Conservation (phyloP, 108 stramenopile genomes). For the Licmophora abbreviata region DNA sequence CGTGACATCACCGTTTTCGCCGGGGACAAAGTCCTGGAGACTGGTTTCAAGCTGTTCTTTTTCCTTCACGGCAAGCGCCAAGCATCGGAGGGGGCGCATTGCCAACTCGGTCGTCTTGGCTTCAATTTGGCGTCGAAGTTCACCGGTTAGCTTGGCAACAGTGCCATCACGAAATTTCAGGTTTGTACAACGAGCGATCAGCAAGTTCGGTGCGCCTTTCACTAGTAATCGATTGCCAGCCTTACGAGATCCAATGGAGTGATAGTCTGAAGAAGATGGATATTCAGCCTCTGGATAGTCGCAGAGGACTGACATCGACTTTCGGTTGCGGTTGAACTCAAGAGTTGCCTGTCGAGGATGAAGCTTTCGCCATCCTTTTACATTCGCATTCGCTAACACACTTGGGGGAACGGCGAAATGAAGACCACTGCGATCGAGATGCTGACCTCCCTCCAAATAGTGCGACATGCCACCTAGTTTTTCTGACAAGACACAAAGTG, state of each 20-base stretch:
- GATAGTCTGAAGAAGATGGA: neutral
- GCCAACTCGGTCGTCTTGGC: constrained; percentile 75
- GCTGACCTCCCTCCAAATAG: constrained; percentile 5
- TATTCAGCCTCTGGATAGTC: constrained; percentile 23
- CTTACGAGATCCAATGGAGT: constrained; percentile 10
- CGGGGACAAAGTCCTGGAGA: constrained; percentile 35
- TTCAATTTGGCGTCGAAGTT: constrained; percentile 51
- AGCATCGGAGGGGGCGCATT: constrained; percentile 83
- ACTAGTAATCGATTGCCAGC: constrained; percentile 77
- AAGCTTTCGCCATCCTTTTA: constrained; percentile 44
- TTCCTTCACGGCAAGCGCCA: constrained; percentile 91
- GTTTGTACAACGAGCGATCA: constrained; percentile 88
- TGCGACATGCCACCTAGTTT: constrained; percentile 62
- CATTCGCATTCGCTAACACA: constrained; percentile 57
- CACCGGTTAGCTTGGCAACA: constrained; percentile 56
- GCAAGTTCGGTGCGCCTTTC: constrained; percentile 95
- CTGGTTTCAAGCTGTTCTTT: constrained; percentile 42
- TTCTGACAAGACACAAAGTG: constrained; percentile 88
- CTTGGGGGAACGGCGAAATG: constrained; percentile 25
- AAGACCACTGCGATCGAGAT: constrained; percentile 8
- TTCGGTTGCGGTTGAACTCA: constrained; percentile 88
- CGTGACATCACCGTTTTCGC: constrained; percentile 17
- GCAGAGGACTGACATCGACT: constrained; percentile 71
- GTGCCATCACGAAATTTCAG: constrained; percentile 78
- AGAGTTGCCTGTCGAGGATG: constrained; percentile 82